phyloP scores from a whole-genome alignment of 176 grass and related monocot species.

The Rhynchospora breviuscula region DNA sequence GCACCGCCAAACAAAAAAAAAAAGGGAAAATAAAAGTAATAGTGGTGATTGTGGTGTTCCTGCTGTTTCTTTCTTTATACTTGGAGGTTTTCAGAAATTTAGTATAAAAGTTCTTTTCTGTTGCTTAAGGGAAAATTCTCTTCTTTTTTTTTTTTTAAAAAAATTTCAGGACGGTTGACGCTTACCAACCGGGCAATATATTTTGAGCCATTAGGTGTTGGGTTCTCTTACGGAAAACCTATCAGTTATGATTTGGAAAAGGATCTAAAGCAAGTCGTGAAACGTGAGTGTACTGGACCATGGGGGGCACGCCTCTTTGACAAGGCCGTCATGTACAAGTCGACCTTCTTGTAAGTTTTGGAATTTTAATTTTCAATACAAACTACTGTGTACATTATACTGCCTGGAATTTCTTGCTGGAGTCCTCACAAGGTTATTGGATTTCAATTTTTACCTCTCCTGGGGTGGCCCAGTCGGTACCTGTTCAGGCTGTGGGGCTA shows the following conservation, averaged over 20 bases:
- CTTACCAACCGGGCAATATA: constrained; percentile 86
- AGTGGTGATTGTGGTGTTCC: not conserved
- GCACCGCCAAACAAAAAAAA: not conserved
- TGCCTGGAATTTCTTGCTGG: not conserved
- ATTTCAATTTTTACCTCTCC: too few relatives aligned
- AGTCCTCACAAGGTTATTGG: not conserved
- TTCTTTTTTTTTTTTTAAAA: not conserved
- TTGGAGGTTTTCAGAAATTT: not conserved
- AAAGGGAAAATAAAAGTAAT: not conserved
- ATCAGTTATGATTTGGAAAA: constrained; percentile 57
- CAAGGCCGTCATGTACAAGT: constrained; percentile 94
- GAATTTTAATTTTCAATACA: not conserved
- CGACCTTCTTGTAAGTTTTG: constrained; percentile 62
- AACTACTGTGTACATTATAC: not conserved
- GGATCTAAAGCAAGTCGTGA: constrained; percentile 68
- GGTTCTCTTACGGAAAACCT: constrained; percentile 65
- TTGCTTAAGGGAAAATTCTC: not conserved
- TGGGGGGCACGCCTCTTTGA: constrained; percentile 94
- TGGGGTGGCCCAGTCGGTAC: too few relatives aligned
- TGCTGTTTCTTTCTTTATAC: not conserved
- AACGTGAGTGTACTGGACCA: constrained; percentile 76
- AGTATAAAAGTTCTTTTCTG: not conserved
- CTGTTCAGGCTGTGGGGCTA: too few relatives aligned
- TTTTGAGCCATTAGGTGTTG: constrained; percentile 72
- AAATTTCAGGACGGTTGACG: constrained; percentile 68